A percentile compares a stretch with the other conserved stretches of the same genome.
phyloP scores from a whole-genome alignment of 108 stramenopile genomes.

The Epithemia pelagica region DNA sequence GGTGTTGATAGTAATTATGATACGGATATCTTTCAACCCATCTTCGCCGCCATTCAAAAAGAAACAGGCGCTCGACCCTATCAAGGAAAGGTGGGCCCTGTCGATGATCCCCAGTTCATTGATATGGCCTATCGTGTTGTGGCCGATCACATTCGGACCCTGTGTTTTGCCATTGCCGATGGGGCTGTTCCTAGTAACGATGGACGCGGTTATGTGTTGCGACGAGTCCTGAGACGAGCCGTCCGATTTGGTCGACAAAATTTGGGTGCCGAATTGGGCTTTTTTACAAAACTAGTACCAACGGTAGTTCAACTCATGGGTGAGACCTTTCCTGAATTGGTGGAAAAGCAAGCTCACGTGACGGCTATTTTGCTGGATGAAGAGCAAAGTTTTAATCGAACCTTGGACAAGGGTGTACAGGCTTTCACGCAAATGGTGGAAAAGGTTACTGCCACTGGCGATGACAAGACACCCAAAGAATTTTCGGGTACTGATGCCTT shows the following conservation, averaged over 20 bases:
- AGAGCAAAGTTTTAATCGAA: slow-evolving; percentile 92
- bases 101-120: slow-evolving; percentile 71
- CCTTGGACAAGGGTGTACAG: slow-evolving; percentile 91
- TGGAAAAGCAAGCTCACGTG: slow-evolving; percentile 70
- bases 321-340: slow-evolving; percentile 90
- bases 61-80: slow-evolving; percentile 86
- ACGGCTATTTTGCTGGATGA: slow-evolving; percentile 86
- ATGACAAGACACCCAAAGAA: slow-evolving; percentile 27
- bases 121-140: slow-evolving; percentile 99
- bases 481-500: slow-evolving; percentile 92
- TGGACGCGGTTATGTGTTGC: slow-evolving; percentile 96
- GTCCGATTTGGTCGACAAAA: slow-evolving; percentile 95
- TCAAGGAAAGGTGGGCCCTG: slow-evolving; percentile 78
- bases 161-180: slow-evolving; percentile 97
- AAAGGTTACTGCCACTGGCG: slow-evolving; percentile 30
- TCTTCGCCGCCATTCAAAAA: slow-evolving; percentile 89
- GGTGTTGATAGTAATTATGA: slow-evolving; percentile 95
- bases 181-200: slow-evolving; percentile 97
- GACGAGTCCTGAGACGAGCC: slow-evolving; percentile 93
- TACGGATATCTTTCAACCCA: slow-evolving; percentile 95
- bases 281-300: slow-evolving; percentile 89
- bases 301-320: slow-evolving; percentile 85
- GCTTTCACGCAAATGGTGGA: slow-evolving; percentile 87
- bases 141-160: slow-evolving; percentile 97
- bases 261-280: slow-evolving; percentile 89